A percentile compares a stretch with the other conserved stretches of the same genome.
phyloP scores from a whole-genome alignment of 805 yeast species.

The Danielia oregonensis region DNA sequence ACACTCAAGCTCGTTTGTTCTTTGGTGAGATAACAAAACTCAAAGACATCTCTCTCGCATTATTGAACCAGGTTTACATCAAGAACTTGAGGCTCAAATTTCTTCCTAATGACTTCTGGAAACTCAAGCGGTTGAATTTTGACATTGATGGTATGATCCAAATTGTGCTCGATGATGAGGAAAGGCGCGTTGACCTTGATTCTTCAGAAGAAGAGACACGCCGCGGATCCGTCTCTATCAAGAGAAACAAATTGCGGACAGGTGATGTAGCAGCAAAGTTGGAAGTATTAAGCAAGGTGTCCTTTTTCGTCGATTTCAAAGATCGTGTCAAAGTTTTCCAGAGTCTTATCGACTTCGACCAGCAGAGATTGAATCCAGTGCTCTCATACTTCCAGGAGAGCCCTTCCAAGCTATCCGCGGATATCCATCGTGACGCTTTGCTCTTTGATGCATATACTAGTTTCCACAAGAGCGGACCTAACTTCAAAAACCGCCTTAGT shows the following conservation, averaged over 20 bases:
- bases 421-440: constrained; percentile 65
- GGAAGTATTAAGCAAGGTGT: constrained; percentile 58
- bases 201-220: constrained; percentile 14
- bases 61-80: constrained; percentile 61
- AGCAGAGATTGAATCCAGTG: constrained; percentile 18
- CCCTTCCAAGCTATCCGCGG: constrained; percentile 36
- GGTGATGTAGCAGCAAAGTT: constrained; percentile 26
- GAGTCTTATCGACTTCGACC: constrained; percentile 54
- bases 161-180: constrained; percentile 43
- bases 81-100: constrained; percentile 61
- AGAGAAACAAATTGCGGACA: not conserved
- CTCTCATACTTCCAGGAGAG: constrained; percentile 14
- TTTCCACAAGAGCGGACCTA: constrained; percentile 49
- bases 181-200: constrained; percentile 16
- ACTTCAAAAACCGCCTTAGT: constrained; percentile 55
- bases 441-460: constrained; percentile 69
- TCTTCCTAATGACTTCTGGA: constrained; percentile 54
- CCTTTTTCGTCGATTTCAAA: constrained; percentile 77
- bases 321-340: constrained; percentile 74
- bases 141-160: constrained; percentile 35
- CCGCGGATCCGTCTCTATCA: not conserved
- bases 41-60: constrained; percentile 40
- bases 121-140: constrained; percentile 26
- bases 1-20: constrained; percentile 5
- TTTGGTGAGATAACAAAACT: constrained; percentile 9